A percentile compares a stretch with the other conserved stretches of the same genome.
phyloP scores from a whole-genome alignment of 129 eudicot species.

The Logfia minima region DNA sequence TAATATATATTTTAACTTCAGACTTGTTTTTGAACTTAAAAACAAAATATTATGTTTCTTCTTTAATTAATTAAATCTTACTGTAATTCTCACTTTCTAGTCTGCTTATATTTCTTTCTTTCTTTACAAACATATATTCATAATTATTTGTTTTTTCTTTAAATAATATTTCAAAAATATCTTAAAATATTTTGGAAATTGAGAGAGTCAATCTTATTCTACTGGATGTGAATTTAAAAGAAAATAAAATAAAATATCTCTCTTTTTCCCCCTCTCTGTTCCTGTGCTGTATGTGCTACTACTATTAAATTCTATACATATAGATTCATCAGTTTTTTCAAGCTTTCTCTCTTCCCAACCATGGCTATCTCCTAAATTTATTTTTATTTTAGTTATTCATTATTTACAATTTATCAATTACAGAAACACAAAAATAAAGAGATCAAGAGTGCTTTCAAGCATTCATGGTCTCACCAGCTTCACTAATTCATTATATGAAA shows the following conservation, averaged over 20 bases:
- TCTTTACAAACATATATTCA: too few species aligned
- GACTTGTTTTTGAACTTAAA: too few species aligned
- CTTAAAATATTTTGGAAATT: not conserved
- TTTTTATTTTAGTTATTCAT: not conserved
- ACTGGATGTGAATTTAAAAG: conserved; percentile 24
- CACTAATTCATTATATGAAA: conserved; percentile 39
- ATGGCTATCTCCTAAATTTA: conserved; percentile 29
- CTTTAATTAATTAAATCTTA: too few species aligned
- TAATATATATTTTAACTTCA: not conserved
- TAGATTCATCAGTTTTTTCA: conserved; percentile 23
- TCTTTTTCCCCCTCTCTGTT: conserved; percentile 24
- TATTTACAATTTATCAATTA: not conserved
- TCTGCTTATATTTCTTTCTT: too few species aligned
- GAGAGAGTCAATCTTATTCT: conserved; percentile 17
- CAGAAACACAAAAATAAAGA: not conserved
- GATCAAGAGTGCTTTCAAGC: conserved; percentile 35
- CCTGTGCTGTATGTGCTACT: conserved; percentile 32
- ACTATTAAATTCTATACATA: conserved; percentile 28
- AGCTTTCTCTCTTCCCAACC: conserved; percentile 34
- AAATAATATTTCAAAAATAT: not conserved
- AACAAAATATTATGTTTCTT: too few species aligned
- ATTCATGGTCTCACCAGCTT: conserved; percentile 43
- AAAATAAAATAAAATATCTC: not conserved
- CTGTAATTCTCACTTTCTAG: too few species aligned
- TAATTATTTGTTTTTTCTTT: too few species aligned